A percentile compares a stretch with the other conserved stretches of the same genome.
Evolutionary conservation across 495 filamentous ascomycete species (phyloP).

Genomic region (Hyaloscypha hepaticicola): DNA sequence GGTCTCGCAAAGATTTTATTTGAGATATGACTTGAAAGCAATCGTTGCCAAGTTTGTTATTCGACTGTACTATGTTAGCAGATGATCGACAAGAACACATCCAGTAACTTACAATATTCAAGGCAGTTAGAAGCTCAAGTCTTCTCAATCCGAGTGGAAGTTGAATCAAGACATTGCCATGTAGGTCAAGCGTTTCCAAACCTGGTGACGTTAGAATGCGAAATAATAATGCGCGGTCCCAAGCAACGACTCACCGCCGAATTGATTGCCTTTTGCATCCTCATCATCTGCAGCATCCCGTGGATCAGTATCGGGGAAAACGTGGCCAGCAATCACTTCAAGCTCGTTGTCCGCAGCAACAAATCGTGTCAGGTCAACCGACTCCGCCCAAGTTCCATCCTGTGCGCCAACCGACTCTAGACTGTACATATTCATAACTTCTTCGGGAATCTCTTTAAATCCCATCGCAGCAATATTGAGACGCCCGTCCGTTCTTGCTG

Average conservation of each 20-base stretch:
- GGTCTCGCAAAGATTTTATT: constrained; percentile 67
- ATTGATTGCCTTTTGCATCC: constrained; percentile 67
- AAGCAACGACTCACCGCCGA: constrained; percentile 55
- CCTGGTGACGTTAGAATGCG: not conserved
- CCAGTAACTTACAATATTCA: constrained; percentile 66
- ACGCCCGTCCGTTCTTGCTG: constrained; percentile 75
- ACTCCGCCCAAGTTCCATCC: constrained; percentile 80
- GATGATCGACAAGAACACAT: not conserved
- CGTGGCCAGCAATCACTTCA: constrained; percentile 62
- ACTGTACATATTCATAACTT: constrained; percentile 90
- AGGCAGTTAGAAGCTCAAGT: constrained; percentile 66
- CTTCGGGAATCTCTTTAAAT: constrained; percentile 73
- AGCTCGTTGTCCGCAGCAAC: constrained; percentile 93
- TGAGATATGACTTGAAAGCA: constrained; percentile 70
- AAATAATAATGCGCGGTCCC: not conserved
- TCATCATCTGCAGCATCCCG: constrained; percentile 57
- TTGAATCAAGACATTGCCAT: constrained; percentile 72
- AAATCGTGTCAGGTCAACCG: constrained; percentile 86
- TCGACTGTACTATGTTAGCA: constrained; percentile 53
- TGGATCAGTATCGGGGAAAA: constrained; percentile 73
- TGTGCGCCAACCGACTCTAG: constrained; percentile 53
- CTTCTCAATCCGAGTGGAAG: constrained; percentile 76
- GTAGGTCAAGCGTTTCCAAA: constrained; percentile 78
- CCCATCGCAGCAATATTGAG: constrained; percentile 89
- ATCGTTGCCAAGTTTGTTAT: constrained; percentile 72